Percentiles rank a stretch among this genome's conserved stretches.
These are phyloP conservation scores for Leavenworthia alabamica DNA, from an alignment of 345 rosid genomes.

Conservation along the genomic window DNA sequence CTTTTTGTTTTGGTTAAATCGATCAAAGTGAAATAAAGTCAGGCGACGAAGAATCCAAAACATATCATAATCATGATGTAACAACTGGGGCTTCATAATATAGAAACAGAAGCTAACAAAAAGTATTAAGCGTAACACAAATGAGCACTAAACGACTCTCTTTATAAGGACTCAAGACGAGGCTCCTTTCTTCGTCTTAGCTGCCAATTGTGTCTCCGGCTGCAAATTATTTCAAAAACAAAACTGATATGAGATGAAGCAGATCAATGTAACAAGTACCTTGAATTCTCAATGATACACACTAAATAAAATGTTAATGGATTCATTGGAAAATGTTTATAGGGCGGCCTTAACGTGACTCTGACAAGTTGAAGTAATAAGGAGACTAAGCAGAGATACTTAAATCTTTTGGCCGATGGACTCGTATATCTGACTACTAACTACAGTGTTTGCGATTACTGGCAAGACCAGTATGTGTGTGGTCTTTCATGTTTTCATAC, in stretches of 20 bases:
- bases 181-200: constrained; percentile 55
- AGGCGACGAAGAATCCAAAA: neutral
- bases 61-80: neutral
- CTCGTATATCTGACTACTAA: constrained; percentile 21
- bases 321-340: no score
- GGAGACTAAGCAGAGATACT: constrained; percentile 19
- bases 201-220: constrained; percentile 85
- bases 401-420: constrained; percentile 11
- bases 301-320: no score
- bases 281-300: no score
- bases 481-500: constrained; percentile 10
- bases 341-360: constrained; percentile 49
- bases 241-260: neutral
- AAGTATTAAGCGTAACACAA: neutral
- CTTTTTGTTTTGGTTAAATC: neutral
- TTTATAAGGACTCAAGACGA: constrained; percentile 1
- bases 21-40: neutral
- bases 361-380: neutral
- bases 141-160: neutral
- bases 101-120: constrained; percentile 12
- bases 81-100: constrained; percentile 4
- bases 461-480: constrained; percentile 12
- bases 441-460: constrained; percentile 19
- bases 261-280: no score
- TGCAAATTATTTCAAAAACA: constrained; percentile 16